A percentile compares a stretch with the other conserved stretches of the same genome.
Evolutionary conservation across 2,329 filamentous ascomycete genomes (phyloP).

Genomic region (Cephalotrichum gorgonifer): DNA sequence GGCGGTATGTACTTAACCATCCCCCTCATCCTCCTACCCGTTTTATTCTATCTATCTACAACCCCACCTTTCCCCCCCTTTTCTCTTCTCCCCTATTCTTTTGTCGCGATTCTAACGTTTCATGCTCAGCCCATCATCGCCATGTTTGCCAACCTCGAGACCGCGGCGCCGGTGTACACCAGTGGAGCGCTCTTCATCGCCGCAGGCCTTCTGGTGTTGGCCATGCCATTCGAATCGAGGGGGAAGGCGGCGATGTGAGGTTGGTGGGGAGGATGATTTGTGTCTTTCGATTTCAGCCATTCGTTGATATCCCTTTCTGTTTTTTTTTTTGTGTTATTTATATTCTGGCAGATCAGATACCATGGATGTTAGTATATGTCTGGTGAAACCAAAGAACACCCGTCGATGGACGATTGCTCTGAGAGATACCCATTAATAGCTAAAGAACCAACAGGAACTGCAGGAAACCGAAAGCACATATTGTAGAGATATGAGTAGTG

Average conservation of each 20-base stretch:
- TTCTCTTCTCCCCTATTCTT: too few relatives aligned
- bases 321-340: neutral
- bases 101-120: slow-evolving; percentile 1
- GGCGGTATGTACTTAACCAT: slow-evolving; percentile 19
- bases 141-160: slow-evolving; percentile 47
- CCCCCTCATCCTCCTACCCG: neutral
- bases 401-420: too few relatives aligned
- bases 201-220: slow-evolving; percentile 45
- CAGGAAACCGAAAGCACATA: too few relatives aligned
- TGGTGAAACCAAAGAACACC: too few relatives aligned
- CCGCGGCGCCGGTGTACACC: slow-evolving; percentile 56
- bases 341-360: too few relatives aligned
- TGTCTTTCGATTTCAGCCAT: neutral
- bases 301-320: neutral
- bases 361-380: too few relatives aligned
- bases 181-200: slow-evolving; percentile 55
- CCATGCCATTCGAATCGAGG: slow-evolving; percentile 55
- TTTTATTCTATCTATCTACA: too few relatives aligned
- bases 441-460: too few relatives aligned
- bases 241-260: slow-evolving; percentile 25
- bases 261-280: slow-evolving; percentile 38
- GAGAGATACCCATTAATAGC: too few relatives aligned
- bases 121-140: slow-evolving; percentile 47
- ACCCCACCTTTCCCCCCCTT: too few relatives aligned
- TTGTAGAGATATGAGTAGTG: too few relatives aligned